Base-by-base conservation (phyloP, 306 rosid species). In the Castanospermum australe region DNA sequence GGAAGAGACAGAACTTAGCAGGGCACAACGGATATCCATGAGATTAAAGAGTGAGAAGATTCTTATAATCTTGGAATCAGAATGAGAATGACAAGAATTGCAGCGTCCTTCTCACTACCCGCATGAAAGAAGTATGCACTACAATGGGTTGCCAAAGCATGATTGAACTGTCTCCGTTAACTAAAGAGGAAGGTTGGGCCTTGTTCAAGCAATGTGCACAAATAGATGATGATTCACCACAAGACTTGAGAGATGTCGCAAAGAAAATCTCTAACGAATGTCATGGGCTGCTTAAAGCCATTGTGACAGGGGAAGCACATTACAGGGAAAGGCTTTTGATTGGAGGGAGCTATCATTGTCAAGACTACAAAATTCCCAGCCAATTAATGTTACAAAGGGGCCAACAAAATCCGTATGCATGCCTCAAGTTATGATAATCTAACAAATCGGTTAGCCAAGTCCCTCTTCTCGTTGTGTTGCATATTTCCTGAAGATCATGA, bases 1-100 rank as follows among this genome's bases (percentile, higher is more conserved):
- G 0, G 54, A 22, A 4, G 28, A 69, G 28, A 3, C 45, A 0
- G 10, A 20, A 0, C 0, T 0, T 0, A 0, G n/a, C 0, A 56
- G 55, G 39, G 78, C 54, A 0, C 12, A 4, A 38, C 6, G 0
- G 1, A 0, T 56, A 14, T 38, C 15, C 0, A 0, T 0, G 0
- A 24, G 25, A 22, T 22, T 73, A 3, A 21, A 2, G 9, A 0
- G 0, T 6, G 35, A 2, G 6, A 24, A 0, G 2, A 24, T 2
- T 59, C 41, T 73, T 56, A 38, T 73, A 55, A 56, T 73, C 17
- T n/a, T 73, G 36, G 67, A 73, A n/a, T n/a, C n/a, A n/a, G n/a
- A n/a, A 11, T 0, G 39, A 22, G 0, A 9, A 56, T 10, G 4
- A 3, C 0, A 35, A 5, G 38, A 7, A 5, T 1, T 73, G 67